Conservation (phyloP, 345 rosid genomes). For the Rubroshorea leprosula region DNA sequence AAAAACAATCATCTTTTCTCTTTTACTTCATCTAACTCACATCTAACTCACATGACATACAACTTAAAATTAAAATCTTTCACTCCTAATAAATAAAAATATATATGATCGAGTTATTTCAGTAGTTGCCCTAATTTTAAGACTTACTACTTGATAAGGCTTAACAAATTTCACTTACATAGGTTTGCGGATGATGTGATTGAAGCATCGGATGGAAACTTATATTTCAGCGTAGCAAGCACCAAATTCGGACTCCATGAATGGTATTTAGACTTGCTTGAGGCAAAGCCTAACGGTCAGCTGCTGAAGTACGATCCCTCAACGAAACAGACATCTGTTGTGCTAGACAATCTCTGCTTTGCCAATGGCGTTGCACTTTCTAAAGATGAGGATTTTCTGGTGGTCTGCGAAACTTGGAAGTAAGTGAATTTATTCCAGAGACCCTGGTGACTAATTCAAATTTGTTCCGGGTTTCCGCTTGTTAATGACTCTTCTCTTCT, state of each 20-base stretch:
- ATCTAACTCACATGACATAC: no score
- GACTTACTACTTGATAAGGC: no score
- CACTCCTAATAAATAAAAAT: no score
- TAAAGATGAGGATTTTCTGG: conserved; percentile 18
- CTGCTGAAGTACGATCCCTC: conserved; percentile 46
- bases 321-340: conserved; percentile 23
- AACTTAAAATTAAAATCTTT: no score
- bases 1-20: no score
- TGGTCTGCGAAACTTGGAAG: conserved; percentile 45
- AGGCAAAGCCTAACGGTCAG: conserved; percentile 52
- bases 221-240: conserved; percentile 45
- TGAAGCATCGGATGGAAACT: conserved; percentile 44
- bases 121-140: no score
- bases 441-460: no score
- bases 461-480: neutral
- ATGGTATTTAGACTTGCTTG: conserved; percentile 42
- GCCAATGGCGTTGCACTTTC: conserved; percentile 51
- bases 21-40: no score
- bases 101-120: no score
- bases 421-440: conserved; percentile 8
- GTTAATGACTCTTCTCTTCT: neutral
- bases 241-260: conserved; percentile 35
- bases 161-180: neutral
- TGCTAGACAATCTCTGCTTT: conserved; percentile 31
- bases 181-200: conserved; percentile 56